A percentile compares a stretch with the other conserved stretches of the same genome.
These are phyloP conservation scores for Ganoderma multipileum DNA, from an alignment of 1,284 basidiomycete species.

Conservation along the genomic window DNA sequence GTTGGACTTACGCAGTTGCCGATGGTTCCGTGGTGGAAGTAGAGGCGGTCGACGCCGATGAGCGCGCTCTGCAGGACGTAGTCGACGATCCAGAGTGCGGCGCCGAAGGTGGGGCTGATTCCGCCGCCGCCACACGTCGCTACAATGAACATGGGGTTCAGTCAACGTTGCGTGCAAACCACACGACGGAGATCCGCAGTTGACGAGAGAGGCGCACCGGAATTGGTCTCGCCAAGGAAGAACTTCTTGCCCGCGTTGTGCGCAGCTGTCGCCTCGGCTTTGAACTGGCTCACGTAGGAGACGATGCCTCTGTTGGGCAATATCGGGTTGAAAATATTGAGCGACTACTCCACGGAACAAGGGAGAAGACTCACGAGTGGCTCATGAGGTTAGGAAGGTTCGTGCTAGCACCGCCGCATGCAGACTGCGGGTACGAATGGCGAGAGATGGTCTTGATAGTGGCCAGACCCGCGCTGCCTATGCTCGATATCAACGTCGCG, in stretches of 20 bases:
- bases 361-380: slow-evolving; percentile 43
- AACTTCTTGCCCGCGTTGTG: slow-evolving; percentile 45
- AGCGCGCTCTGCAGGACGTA: slow-evolving; percentile 52
- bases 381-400: slow-evolving; percentile 48
- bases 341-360: not conserved
- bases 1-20: slow-evolving; percentile 45
- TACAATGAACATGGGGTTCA: slow-evolving; percentile 16
- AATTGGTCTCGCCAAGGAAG: slow-evolving; percentile 55
- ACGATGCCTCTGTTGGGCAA: slow-evolving; percentile 43
- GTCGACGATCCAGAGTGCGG: slow-evolving; percentile 53
- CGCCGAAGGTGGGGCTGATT: slow-evolving; percentile 52
- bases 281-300: slow-evolving; percentile 45
- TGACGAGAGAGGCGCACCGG: slow-evolving; percentile 35
- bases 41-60: slow-evolving; percentile 48
- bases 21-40: slow-evolving; percentile 55
- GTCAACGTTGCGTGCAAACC: not conserved
- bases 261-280: slow-evolving; percentile 45
- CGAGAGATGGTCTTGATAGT: slow-evolving; percentile 48
- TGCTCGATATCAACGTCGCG: slow-evolving; percentile 42
- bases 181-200: not conserved
- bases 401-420: slow-evolving; percentile 49
- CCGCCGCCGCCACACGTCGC: slow-evolving; percentile 54
- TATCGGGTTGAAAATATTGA: not conserved
- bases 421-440: slow-evolving; percentile 54
- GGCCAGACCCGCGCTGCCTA: slow-evolving; percentile 41